Evolutionary conservation across 345 rosid species (phyloP).

Genomic region (Arabidopsis thaliana): TAIR10.1 NC_003075.7:15572001-15572500

Average conservation of each 20-base stretch:
- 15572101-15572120: constrained; percentile 43
- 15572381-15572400: constrained; percentile 92
- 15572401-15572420: constrained; percentile 73
- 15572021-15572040: constrained; percentile 76
- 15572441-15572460: constrained; percentile 53
- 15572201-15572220: constrained; percentile 69
- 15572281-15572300: constrained; percentile 69
- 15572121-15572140: not conserved
- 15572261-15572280: constrained; percentile 55
- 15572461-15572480: constrained; percentile 70
- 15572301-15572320: constrained; percentile 88
- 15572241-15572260: constrained; percentile 62
- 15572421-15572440: constrained; percentile 75
- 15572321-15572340: constrained; percentile 72
- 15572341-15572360: constrained; percentile 70
- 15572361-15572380: constrained; percentile 95
- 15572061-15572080: constrained; percentile 88
- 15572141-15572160: constrained; percentile 4
- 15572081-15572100: constrained; percentile 81
- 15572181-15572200: constrained; percentile 76
- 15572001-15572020: constrained; percentile 69
- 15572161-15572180: constrained; percentile 45
- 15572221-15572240: constrained; percentile 62
- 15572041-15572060: constrained; percentile 79
- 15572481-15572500: constrained; percentile 66